Evolutionary conservation across 2,329 filamentous ascomycete species (phyloP).

Genomic region (Colletotrichum truncatum): DNA sequence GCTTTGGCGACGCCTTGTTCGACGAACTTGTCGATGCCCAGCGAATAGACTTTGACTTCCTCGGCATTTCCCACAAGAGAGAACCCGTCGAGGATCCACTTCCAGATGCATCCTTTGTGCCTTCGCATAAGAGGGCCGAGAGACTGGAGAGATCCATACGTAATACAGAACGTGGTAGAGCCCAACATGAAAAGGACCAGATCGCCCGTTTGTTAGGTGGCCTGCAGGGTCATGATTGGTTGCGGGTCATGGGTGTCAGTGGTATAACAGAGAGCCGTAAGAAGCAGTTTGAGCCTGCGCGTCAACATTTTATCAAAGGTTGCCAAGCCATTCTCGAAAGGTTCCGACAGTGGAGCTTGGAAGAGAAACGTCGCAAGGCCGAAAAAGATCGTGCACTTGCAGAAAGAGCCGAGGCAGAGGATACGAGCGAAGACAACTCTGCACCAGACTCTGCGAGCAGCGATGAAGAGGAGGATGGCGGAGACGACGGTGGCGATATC

Average conservation of each 20-base stretch:
- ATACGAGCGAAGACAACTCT: slow-evolving; percentile 27
- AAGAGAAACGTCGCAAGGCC: slow-evolving; percentile 84
- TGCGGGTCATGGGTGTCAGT: slow-evolving; percentile 89
- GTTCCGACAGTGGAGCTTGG: slow-evolving; percentile 86
- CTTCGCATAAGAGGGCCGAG: slow-evolving; percentile 66
- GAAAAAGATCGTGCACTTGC: slow-evolving; percentile 74
- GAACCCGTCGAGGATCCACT: slow-evolving; percentile 62
- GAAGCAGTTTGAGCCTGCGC: slow-evolving; percentile 86
- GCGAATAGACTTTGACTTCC: slow-evolving; percentile 63
- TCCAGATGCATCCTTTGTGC: slow-evolving; percentile 62
- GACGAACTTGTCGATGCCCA: slow-evolving; percentile 65
- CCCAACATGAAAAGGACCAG: slow-evolving; percentile 73
- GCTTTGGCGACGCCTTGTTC: slow-evolving; percentile 66
- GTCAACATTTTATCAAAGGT: slow-evolving; percentile 84
- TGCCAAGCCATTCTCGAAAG: slow-evolving; percentile 86
- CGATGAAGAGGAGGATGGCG: slow-evolving; percentile 42
- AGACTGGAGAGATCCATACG: slow-evolving; percentile 69
- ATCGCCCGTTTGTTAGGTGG: slow-evolving; percentile 78
- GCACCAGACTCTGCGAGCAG: slow-evolving; percentile 38
- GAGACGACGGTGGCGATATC: slow-evolving; percentile 35
- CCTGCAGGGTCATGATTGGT: slow-evolving; percentile 90
- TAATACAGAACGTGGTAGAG: slow-evolving; percentile 71
- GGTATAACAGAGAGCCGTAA: slow-evolving; percentile 86
- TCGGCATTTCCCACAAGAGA: slow-evolving; percentile 55
- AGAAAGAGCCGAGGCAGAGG: slow-evolving; percentile 53